These are phyloP conservation scores for Alternaria panax DNA, from an alignment of 2,329 filamentous ascomycete species.

Conservation along the genomic window DNA sequence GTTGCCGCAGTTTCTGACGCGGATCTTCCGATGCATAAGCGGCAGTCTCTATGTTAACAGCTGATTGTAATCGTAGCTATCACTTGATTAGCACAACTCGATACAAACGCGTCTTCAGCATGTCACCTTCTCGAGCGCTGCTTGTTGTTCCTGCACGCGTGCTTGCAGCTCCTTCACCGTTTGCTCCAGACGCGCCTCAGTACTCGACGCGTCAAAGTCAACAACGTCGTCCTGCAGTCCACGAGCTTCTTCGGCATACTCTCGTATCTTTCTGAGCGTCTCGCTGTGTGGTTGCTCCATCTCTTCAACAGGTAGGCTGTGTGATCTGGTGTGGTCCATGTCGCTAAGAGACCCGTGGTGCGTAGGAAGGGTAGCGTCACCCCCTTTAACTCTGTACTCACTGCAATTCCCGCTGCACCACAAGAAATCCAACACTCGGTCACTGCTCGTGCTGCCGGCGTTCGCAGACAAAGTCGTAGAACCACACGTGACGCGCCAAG, in stretches of 20 bases:
- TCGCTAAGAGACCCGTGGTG: constrained; percentile 10
- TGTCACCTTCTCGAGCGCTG: constrained; percentile 56
- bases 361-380: constrained; percentile 7
- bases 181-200: constrained; percentile 67
- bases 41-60: constrained; percentile 28
- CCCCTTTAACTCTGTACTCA: not conserved
- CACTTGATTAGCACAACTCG: constrained; percentile 29
- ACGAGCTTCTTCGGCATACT: constrained; percentile 33
- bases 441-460: not conserved
- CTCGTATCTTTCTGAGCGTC: constrained; percentile 36
- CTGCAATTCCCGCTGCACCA: not conserved
- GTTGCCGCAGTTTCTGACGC: constrained; percentile 53
- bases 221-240: constrained; percentile 39
- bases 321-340: constrained; percentile 4
- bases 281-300: constrained; percentile 35
- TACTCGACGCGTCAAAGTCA: constrained; percentile 51
- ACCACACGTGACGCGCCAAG: constrained; percentile 31
- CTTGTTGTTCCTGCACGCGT: constrained; percentile 57
- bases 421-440: not conserved
- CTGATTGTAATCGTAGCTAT: constrained; percentile 54
- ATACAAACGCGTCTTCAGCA: not conserved
- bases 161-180: constrained; percentile 72
- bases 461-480: not conserved
- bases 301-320: not conserved
- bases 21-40: constrained; percentile 47